phyloP scores from a whole-genome alignment of 2,329 filamentous ascomycete genomes.

The Venturia aucupariae region DNA sequence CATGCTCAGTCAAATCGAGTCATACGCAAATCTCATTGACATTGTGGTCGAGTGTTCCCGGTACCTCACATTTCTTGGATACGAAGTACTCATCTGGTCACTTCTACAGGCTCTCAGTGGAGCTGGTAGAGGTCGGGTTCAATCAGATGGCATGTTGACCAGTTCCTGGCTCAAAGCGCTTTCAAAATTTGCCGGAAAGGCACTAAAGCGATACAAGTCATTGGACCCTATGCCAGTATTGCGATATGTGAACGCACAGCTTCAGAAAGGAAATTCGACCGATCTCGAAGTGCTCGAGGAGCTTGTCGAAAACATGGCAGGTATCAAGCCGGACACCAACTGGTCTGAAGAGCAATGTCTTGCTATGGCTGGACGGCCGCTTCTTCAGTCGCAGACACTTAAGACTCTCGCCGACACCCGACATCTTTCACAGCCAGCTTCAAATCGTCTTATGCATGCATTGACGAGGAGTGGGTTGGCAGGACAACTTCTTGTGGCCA shows the following conservation, averaged over 20 bases:
- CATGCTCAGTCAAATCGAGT: conserved; percentile 82
- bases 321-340: conserved; percentile 76
- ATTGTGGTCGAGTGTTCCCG: conserved; percentile 89
- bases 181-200: conserved; percentile 81
- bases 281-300: conserved; percentile 89
- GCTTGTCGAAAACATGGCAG: conserved; percentile 85
- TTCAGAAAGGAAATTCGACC: conserved; percentile 73
- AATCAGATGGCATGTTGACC: conserved; percentile 62
- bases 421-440: conserved; percentile 63
- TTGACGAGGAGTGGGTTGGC: conserved; percentile 70
- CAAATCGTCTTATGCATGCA: conserved; percentile 69
- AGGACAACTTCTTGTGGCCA: conserved; percentile 74
- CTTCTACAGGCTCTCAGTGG: conserved; percentile 63
- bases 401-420: conserved; percentile 73
- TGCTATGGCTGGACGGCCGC: conserved; percentile 78
- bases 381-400: conserved; percentile 71
- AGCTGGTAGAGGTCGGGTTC: conserved; percentile 48
- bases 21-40: conserved; percentile 90
- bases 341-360: conserved; percentile 83
- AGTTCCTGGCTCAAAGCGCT: conserved; percentile 88
- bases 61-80: conserved; percentile 86
- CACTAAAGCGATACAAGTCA: conserved; percentile 76
- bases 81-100: conserved; percentile 89
- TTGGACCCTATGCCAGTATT: conserved; percentile 79
- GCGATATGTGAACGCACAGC: conserved; percentile 79